Evolutionary conservation across 2,329 filamentous ascomycete species (phyloP).

Genomic region (Claviceps digitariae): DNA sequence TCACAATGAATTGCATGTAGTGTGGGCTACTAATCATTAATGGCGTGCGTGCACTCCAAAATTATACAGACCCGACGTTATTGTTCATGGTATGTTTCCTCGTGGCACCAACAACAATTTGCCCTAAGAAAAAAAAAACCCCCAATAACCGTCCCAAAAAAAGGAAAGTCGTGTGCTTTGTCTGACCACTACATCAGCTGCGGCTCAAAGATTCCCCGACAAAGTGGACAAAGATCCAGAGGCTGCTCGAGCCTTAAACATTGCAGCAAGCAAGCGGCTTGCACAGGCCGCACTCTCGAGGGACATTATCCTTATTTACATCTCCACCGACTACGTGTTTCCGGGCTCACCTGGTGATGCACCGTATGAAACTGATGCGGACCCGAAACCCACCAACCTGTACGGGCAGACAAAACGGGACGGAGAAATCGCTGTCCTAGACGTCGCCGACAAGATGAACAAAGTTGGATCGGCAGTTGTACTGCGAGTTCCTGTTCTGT

Average conservation of each 20-base stretch:
- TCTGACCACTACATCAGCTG: slow-evolving; percentile 36
- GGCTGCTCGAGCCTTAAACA: slow-evolving; percentile 60
- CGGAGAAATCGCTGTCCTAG: slow-evolving; percentile 51
- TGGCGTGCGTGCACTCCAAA: neutral
- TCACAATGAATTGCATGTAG: neutral
- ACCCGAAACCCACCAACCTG: slow-evolving; percentile 60
- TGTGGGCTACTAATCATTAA: neutral
- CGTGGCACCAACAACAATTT: neutral
- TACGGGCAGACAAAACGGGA: slow-evolving; percentile 53
- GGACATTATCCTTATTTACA: slow-evolving; percentile 56
- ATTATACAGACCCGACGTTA: slow-evolving; percentile 51
- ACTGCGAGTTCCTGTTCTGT: slow-evolving; percentile 71
- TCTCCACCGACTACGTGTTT: slow-evolving; percentile 76
- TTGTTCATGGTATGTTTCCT: slow-evolving; percentile 56
- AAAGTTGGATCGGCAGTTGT: slow-evolving; percentile 49
- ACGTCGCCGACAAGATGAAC: slow-evolving; percentile 35
- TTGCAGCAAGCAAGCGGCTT: slow-evolving; percentile 53
- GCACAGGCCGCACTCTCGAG: slow-evolving; percentile 51
- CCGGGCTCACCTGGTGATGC: slow-evolving; percentile 63
- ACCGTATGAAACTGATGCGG: slow-evolving; percentile 56
- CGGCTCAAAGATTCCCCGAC: slow-evolving; percentile 79
- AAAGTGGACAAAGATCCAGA: slow-evolving; percentile 69
- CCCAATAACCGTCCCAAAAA: too few relatives aligned
- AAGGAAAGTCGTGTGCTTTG: neutral
- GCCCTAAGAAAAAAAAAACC: neutral